Evolutionary conservation across 1,284 basidiomycete species (phyloP).

Genomic region (Limonomyces culmigenus): DNA sequence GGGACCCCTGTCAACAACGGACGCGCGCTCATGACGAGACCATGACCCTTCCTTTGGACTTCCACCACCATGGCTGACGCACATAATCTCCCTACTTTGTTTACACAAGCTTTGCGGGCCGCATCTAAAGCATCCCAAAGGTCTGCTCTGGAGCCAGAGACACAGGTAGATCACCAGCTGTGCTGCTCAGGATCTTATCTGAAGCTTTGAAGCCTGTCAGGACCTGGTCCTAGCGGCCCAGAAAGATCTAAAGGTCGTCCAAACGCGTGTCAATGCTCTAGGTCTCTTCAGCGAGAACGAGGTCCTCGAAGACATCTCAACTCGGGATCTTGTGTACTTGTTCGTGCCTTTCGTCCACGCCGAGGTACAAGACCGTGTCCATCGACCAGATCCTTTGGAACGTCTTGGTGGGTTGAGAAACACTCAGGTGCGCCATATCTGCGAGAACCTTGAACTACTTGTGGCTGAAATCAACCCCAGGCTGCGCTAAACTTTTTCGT

Average conservation of each 20-base stretch:
- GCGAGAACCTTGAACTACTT: neutral
- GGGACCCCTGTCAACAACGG: no score
- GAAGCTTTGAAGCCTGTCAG: conserved; percentile 17
- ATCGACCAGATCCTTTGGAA: conserved; percentile 37
- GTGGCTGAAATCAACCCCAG: conserved; percentile 4
- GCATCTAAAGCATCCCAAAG: conserved; percentile 26
- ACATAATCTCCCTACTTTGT: conserved; percentile 22
- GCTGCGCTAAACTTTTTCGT: no score
- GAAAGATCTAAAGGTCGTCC: conserved; percentile 32
- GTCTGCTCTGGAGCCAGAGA: conserved; percentile 28
- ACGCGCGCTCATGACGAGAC: no score
- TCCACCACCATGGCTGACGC: no score
- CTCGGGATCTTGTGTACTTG: conserved; percentile 67
- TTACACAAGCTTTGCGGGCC: conserved; percentile 22
- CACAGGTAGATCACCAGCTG: conserved; percentile 24
- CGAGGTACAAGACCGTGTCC: conserved; percentile 56
- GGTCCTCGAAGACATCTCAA: conserved; percentile 68
- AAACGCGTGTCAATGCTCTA: conserved; percentile 31
- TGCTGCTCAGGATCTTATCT: conserved; percentile 1
- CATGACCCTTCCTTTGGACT: no score
- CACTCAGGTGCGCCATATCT: conserved; percentile 35
- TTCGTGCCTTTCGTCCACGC: conserved; percentile 58
- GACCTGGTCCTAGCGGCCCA: conserved; percentile 37
- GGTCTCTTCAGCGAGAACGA: conserved; percentile 82
- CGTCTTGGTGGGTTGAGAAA: conserved; percentile 38